Evolutionary conservation across 2,329 filamentous ascomycete species (phyloP), one percentile per base, ranked within the genome.

Genomic region (Apiospora koreana): DNA sequence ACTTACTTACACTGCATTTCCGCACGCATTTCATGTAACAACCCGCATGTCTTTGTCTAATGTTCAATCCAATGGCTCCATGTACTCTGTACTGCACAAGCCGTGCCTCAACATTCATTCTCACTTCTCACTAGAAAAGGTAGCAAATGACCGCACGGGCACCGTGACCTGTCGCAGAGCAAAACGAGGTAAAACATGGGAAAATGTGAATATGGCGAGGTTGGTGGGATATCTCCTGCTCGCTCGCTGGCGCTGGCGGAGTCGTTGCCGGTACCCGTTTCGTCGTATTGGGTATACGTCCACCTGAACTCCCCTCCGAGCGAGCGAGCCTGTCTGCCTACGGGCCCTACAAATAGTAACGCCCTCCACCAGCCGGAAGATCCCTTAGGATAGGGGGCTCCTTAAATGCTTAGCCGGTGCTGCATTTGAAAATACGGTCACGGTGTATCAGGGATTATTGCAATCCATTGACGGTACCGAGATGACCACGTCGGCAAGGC

Each of bases 171-270:
- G 54, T 62, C 54, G 54, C 54, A 62, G 54, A 62, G 28, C 54
- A 62, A 62, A 62, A n/a, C 54, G 54, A 62, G 54, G 54, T 38
- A 62, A 54, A 38, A 62, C 21, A 62, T 62, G 21, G 31, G 31
- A 38, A 62, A 9, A 62, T 62, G 21, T 18, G 31, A 58, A 58
- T 58, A 58, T 58, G 1, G 50, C 28, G 50, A 58, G 50, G 50
- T 58, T 58, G 50, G 48, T 28, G 14, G 50, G 25, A 58, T 35
- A 35, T 18, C 50, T 58, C 54, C 6, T 38, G 31, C n/a, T n/a
- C n/a, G n/a, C n/a, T n/a, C n/a, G n/a, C n/a, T n/a, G n/a, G n/a
- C 50, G 25, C 28, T 62, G 31, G 54, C 31, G 54, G 54, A 62
- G 54, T 38, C 31, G 31, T 35, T 62, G 54, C 54, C 54, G 31